These are phyloP conservation scores for Zygosaccharomyces bisporus DNA, from an alignment of 805 yeast species.

Conservation along the genomic window DNA sequence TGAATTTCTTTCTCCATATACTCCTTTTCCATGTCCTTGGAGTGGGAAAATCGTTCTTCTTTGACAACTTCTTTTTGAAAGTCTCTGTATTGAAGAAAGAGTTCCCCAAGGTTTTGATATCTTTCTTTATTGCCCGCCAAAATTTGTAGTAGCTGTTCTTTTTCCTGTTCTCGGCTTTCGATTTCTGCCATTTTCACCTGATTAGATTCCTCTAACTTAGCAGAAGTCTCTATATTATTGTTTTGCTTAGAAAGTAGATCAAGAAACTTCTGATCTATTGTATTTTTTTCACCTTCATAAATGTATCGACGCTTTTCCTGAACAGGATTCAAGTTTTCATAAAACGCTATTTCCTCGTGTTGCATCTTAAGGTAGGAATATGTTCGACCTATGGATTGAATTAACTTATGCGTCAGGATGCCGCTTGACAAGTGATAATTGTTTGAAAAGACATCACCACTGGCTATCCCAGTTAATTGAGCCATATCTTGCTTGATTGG, in stretches of 20 bases:
- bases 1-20: constrained; percentile 60
- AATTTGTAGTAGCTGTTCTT: constrained; percentile 28
- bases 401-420: constrained; percentile 59
- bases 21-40: constrained; percentile 53
- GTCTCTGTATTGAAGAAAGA: constrained; percentile 37
- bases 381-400: constrained; percentile 51
- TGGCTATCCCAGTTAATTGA: constrained; percentile 47
- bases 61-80: constrained; percentile 45
- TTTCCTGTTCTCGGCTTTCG: constrained; percentile 27
- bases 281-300: constrained; percentile 42
- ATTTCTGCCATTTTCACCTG: constrained; percentile 28
- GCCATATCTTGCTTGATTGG: constrained; percentile 56
- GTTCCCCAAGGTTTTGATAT: constrained; percentile 16
- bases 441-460: constrained; percentile 38
- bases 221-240: constrained; percentile 28
- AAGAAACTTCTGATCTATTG: constrained; percentile 45
- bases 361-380: constrained; percentile 44
- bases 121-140: constrained; percentile 14
- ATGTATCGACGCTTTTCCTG: constrained; percentile 45
- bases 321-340: constrained; percentile 39
- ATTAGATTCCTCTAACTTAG: constrained; percentile 33
- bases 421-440: constrained; percentile 37
- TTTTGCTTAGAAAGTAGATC: constrained; percentile 31
- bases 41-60: constrained; percentile 42
- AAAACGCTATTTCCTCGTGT: constrained; percentile 45